A percentile compares a stretch with the other conserved stretches of the same genome.
Conservation (phyloP, 768 basidiomycete genomes). For the Boletus speciosus region DNA sequence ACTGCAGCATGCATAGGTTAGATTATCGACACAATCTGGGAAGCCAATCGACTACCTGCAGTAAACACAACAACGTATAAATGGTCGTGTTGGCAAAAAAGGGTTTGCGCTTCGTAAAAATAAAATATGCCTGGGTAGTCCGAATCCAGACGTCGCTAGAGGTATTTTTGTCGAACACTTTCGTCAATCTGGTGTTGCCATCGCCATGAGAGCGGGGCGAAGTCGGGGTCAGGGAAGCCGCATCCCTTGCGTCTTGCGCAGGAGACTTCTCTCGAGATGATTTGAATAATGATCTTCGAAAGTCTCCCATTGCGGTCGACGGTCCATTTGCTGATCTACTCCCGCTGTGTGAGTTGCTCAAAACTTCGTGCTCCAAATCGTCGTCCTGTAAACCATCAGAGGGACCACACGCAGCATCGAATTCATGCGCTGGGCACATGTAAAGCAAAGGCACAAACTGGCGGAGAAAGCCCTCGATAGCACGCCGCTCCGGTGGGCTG, state of each 20-base stretch:
- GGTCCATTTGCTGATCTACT: constrained; percentile 46
- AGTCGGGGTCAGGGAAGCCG: constrained; percentile 28
- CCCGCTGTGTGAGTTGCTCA: constrained; percentile 28
- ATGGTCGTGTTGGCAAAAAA: constrained; percentile 93
- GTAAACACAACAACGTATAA: constrained; percentile 81
- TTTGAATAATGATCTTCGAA: constrained; percentile 77
- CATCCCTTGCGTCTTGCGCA: constrained; percentile 28
- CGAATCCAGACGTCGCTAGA: constrained; percentile 59
- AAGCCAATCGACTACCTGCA: constrained; percentile 58
- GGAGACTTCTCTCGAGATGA: constrained; percentile 61
- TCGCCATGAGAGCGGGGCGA: constrained; percentile 5
- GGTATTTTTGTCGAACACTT: neutral
- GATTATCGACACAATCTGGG: neutral
- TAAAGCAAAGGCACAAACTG: constrained; percentile 81
- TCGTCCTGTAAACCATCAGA: constrained; percentile 44
- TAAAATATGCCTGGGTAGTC: constrained; percentile 28
- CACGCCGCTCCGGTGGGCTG: constrained; percentile 71
- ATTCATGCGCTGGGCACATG: constrained; percentile 63
- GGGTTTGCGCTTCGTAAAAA: constrained; percentile 42
- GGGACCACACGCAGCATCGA: constrained; percentile 61
- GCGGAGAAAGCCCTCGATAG: constrained; percentile 81
- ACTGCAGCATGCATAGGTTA: constrained; percentile 41
- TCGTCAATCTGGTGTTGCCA: neutral
- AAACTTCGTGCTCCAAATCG: constrained; percentile 27
- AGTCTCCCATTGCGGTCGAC: constrained; percentile 59